Conservation (phyloP, 2,329 filamentous ascomycete genomes). For the Graphium sp. region DNA sequence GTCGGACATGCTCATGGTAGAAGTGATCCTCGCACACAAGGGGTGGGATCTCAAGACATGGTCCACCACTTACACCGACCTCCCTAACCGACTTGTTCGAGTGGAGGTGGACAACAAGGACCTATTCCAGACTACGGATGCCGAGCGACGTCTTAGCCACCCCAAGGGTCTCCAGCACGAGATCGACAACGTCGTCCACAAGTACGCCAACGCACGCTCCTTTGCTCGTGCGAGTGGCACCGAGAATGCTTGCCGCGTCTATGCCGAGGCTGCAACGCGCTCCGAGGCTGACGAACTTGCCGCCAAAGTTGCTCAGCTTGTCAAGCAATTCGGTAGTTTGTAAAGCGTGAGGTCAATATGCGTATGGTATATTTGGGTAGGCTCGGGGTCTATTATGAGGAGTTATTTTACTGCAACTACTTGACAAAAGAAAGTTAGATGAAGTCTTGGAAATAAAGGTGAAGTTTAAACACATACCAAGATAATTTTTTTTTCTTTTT, state of each 20-base stretch:
- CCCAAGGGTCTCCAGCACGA: slow-evolving; percentile 66
- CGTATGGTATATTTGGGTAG: no score
- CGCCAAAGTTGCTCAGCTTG: slow-evolving; percentile 61
- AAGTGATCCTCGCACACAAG: slow-evolving; percentile 93
- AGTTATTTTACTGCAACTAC: no score
- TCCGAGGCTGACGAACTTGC: slow-evolving; percentile 85
- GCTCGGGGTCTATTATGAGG: no score
- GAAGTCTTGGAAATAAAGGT: no score
- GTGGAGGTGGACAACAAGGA: slow-evolving; percentile 81
- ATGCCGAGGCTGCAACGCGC: slow-evolving; percentile 81
- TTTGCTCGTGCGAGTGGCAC: slow-evolving; percentile 91
- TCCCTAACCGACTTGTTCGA: slow-evolving; percentile 87
- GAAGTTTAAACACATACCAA: no score
- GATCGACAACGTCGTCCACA: slow-evolving; percentile 76
- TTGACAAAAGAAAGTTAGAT: no score
- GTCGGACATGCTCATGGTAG: slow-evolving; percentile 89
- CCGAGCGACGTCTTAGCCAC: slow-evolving; percentile 71
- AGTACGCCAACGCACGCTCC: slow-evolving; percentile 76
- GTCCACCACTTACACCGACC: slow-evolving; percentile 82
- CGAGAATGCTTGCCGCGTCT: slow-evolving; percentile 90
- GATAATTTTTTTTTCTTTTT: no score
- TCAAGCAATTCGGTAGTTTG: slow-evolving; percentile 35
- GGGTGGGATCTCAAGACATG: slow-evolving; percentile 80
- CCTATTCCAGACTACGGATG: slow-evolving; percentile 80
- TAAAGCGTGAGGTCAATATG: no score